Conservation (phyloP, 2,329 filamentous ascomycete genomes). For the Aspergillus pseudoterreus region DNA sequence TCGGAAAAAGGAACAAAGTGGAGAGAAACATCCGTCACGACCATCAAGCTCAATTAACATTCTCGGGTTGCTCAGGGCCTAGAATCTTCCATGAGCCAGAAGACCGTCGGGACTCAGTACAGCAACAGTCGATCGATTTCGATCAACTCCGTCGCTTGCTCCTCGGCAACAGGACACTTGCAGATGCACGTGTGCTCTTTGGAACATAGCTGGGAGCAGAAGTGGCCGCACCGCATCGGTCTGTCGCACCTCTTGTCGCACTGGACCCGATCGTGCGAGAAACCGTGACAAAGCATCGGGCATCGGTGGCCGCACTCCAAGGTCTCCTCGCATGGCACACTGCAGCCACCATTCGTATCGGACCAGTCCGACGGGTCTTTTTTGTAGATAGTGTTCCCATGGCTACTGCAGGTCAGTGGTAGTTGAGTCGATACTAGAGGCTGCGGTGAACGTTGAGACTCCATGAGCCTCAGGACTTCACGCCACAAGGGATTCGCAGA, state of each 20-base stretch:
- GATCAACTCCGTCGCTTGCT: too few relatives aligned
- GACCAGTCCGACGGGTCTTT: conserved; percentile 53
- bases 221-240: conserved; percentile 37
- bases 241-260: conserved; percentile 33
- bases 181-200: conserved; percentile 28
- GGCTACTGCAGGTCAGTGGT: conserved; percentile 62
- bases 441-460: conserved; percentile 12
- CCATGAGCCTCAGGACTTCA: conserved; percentile 46
- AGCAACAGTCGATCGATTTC: too few relatives aligned
- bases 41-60: too few relatives aligned
- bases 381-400: conserved; percentile 53
- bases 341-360: conserved; percentile 52
- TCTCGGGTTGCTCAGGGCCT: too few relatives aligned
- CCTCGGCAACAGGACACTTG: conserved; percentile 12
- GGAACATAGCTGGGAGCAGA: conserved; percentile 32
- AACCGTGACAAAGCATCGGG: conserved; percentile 49
- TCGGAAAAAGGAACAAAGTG: too few relatives aligned
- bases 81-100: too few relatives aligned
- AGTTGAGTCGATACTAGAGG: conserved; percentile 48
- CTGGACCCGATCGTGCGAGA: conserved; percentile 34
- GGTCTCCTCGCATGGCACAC: conserved; percentile 41
- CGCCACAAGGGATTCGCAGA: conserved; percentile 49
- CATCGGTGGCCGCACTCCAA: conserved; percentile 54
- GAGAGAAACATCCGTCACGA: too few relatives aligned
- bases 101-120: too few relatives aligned